These are phyloP conservation scores for Byssothecium circinans DNA, from an alignment of 2,329 filamentous ascomycete genomes.

Conservation along the genomic window DNA sequence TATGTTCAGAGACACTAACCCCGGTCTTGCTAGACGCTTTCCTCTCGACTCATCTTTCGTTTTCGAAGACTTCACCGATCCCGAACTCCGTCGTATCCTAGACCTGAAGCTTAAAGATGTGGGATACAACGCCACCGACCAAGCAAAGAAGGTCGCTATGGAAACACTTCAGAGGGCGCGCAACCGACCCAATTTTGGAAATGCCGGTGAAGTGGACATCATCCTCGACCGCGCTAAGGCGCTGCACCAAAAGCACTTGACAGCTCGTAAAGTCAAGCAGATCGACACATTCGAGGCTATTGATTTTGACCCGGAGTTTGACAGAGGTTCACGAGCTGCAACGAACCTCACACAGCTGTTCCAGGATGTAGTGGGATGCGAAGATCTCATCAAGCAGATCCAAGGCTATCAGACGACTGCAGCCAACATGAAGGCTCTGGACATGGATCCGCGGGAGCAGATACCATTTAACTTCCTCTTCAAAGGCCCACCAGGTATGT, in stretches of 20 bases:
- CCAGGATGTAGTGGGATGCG: conserved; percentile 60
- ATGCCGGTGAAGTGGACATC: conserved; percentile 75
- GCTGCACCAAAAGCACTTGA: conserved; percentile 51
- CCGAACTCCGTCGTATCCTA: conserved; percentile 62
- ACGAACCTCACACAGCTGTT: conserved; percentile 59
- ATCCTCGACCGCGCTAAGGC: conserved; percentile 61
- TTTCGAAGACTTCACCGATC: conserved; percentile 68
- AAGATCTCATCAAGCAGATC: conserved; percentile 57
- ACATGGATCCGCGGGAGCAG: conserved; percentile 58
- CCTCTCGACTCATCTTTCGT: conserved; percentile 63
- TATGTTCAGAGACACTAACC: conserved; percentile 76
- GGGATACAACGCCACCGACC: conserved; percentile 55
- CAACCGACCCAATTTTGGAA: conserved; percentile 69
- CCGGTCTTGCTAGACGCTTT: conserved; percentile 68
- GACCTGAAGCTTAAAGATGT: conserved; percentile 63
- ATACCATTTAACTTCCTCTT: conserved; percentile 72
- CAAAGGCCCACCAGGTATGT: conserved; percentile 62
- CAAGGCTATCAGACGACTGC: conserved; percentile 58
- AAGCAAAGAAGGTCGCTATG: conserved; percentile 56
- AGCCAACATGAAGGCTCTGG: conserved; percentile 53
- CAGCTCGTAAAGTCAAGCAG: conserved; percentile 24
- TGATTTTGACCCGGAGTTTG: conserved; percentile 64
- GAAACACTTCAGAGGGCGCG: conserved; percentile 64
- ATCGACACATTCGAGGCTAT: conserved; percentile 44
- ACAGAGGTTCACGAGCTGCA: conserved; percentile 52